A percentile compares a stretch with the other conserved stretches of the same genome.
Evolutionary conservation across 345 rosid genomes (phyloP).

Genomic region (Camelina hispida): DNA sequence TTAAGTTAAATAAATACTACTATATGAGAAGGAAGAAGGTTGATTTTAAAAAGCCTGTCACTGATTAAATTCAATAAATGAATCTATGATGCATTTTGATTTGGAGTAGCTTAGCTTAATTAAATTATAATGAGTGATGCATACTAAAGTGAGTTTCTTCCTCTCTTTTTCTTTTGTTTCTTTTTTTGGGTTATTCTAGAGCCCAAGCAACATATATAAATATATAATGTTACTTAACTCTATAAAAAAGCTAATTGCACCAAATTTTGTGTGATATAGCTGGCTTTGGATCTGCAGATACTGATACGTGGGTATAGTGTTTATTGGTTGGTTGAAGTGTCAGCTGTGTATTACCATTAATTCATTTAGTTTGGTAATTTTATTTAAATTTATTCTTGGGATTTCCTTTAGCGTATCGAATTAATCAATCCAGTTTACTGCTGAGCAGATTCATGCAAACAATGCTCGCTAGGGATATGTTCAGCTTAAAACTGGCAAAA

Average conservation of each 20-base stretch:
- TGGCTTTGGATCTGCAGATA: slow-evolving; percentile 21
- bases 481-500: not conserved
- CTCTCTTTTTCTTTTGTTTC: too few species aligned
- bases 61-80: not conserved
- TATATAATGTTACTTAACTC: slow-evolving; percentile 25
- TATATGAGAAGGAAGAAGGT: slow-evolving; percentile 41
- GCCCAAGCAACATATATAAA: slow-evolving; percentile 34
- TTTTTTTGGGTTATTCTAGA: slow-evolving; percentile 14
- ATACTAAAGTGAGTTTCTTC: not conserved
- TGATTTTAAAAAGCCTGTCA: slow-evolving; percentile 32
- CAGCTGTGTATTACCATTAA: slow-evolving; percentile 42
- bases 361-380: slow-evolving; percentile 21
- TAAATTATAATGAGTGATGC: not conserved
- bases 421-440: slow-evolving; percentile 41
- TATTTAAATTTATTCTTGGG: slow-evolving; percentile 8
- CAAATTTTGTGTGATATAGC: slow-evolving; percentile 34
- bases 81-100: not conserved
- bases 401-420: slow-evolving; percentile 78
- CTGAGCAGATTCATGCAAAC: slow-evolving; percentile 30
- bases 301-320: slow-evolving; percentile 22
- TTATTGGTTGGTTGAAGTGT: slow-evolving; percentile 50
- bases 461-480: not conserved
- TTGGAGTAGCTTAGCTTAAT: slow-evolving; percentile 12
- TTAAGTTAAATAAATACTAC: slow-evolving; percentile 31
- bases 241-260: slow-evolving; percentile 25